Base-by-base conservation (phyloP, 352 stramenopile genomes). In the Blastocystis sp. region DNA sequence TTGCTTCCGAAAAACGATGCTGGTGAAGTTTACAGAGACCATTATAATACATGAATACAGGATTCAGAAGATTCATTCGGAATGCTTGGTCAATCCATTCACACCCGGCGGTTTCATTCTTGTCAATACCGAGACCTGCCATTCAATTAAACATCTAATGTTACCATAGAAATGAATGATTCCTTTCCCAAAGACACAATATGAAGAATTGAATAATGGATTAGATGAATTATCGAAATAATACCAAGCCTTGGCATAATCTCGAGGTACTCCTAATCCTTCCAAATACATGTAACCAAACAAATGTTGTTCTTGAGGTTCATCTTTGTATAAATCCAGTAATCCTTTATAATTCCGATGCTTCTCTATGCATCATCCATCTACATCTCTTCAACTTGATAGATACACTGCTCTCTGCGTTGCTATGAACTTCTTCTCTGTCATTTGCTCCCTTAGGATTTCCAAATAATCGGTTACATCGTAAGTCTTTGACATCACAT, bases 241-340 rank as follows among this genome's bases (percentile, higher is more conserved):
- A 35, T 67, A 63, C 46, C 43, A 37, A 29, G 71, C 71, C 27
- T 52, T 61, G 0, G 46, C 16, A 43, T 83, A 83, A 29, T 83
- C 52, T 21, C 71, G 71, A 21, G 49, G 27, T 27, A 65, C 71
- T 4, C 37, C 49, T 7, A 83, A 27, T 21, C 71, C 71, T 46
- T 83, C 71, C 16, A 83, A 29, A 42, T 65, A 83, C 71, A 83
- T 83, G 49, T 27, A 83, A 24, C 71, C 71, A 42, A 83, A 35
- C 12, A 83, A 32, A 42, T 83, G 71, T 37, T 83, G 71, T 14
- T 83, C 71, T 11, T 66, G 14, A 52, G 71, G 71, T 14, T 67
- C 46, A 42, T 83, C 49, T 37, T 29, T 24, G 51, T 67, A 83
- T 37, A 83, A 24, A 16, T 83, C 52, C 3, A 67, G 9, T 1